These are phyloP conservation scores for Beauveria scarabaeidicola DNA, from an alignment of 2,329 filamentous ascomycete species.

Conservation along the genomic window DNA sequence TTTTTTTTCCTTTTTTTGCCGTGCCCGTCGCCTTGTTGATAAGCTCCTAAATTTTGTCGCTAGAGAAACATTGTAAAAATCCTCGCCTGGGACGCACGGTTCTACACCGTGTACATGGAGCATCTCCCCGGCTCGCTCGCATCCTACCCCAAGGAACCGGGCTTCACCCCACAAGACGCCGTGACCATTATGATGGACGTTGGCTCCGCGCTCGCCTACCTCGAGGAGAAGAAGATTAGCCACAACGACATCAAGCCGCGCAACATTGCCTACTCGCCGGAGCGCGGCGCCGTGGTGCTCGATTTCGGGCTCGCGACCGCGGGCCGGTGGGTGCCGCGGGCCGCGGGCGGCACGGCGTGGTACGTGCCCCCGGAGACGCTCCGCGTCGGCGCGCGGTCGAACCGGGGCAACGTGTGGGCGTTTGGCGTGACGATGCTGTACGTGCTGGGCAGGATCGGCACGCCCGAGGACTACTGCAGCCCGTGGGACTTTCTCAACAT, in stretches of 20 bases:
- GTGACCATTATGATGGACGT: neutral
- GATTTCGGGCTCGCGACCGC: constrained; percentile 10
- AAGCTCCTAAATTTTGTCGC: too few species aligned
- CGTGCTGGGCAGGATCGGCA: constrained; percentile 1
- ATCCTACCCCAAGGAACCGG: neutral
- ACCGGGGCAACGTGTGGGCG: constrained; percentile 10
- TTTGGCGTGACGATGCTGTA: constrained; percentile 14
- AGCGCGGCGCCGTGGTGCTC: constrained; percentile 12
- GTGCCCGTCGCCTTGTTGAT: too few species aligned
- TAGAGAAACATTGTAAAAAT: constrained; percentile 2
- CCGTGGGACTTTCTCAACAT: neutral
- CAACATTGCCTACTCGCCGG: constrained; percentile 13
- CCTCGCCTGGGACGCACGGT: neutral
- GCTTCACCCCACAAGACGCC: neutral
- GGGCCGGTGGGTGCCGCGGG: constrained; percentile 23
- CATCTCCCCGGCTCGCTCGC: neutral
- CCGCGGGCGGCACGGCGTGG: constrained; percentile 5
- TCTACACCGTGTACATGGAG: constrained; percentile 6
- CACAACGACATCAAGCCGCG: constrained; percentile 16
- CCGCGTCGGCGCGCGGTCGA: neutral
- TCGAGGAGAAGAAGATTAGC: constrained; percentile 2
- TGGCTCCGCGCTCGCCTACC: constrained; percentile 8
- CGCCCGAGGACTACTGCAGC: neutral
- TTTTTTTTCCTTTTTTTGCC: neutral
- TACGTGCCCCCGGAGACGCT: constrained; percentile 3